Evolutionary conservation across 345 rosid species (phyloP).

Genomic region (Eucalyptus regnans): DNA sequence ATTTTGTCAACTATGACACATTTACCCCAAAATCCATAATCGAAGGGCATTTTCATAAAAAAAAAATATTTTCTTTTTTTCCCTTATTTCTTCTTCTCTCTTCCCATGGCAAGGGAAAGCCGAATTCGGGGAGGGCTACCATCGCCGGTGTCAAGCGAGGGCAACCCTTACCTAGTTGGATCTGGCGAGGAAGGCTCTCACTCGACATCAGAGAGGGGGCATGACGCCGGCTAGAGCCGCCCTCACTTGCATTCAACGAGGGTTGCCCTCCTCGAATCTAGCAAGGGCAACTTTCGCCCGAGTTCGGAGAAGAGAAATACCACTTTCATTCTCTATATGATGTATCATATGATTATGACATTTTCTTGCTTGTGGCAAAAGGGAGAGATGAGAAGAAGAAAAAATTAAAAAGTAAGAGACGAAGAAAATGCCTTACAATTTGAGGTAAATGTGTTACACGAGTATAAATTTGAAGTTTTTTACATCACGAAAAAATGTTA

Average conservation of each 20-base stretch:
- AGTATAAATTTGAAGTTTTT: fast-evolving
- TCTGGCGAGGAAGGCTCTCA: fast-evolving
- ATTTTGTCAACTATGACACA: fast-evolving
- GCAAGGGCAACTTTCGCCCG: fast-evolving
- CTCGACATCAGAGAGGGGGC: fast-evolving
- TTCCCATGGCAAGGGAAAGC: fast-evolving
- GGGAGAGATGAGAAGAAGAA: too few species aligned
- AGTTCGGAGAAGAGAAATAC: fast-evolving
- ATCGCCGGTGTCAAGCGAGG: fast-evolving
- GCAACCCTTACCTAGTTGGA: fast-evolving
- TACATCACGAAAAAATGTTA: fast-evolving
- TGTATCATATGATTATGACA: too few species aligned
- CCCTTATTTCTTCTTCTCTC: fast-evolving
- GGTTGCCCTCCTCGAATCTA: too few species aligned
- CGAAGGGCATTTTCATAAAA: too few species aligned
- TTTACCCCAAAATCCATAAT: fast-evolving
- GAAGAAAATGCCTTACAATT: fast-evolving
- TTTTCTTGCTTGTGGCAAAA: too few species aligned
- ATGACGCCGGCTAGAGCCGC: fast-evolving
- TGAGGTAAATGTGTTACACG: fast-evolving
- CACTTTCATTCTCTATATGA: too few species aligned
- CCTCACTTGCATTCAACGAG: too few species aligned
- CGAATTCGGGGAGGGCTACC: fast-evolving
- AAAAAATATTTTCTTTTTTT: too few species aligned
- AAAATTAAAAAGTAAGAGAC: too few species aligned